Conservation (phyloP, 2,329 filamentous ascomycete species). For the Seiridium unicorne region DNA sequence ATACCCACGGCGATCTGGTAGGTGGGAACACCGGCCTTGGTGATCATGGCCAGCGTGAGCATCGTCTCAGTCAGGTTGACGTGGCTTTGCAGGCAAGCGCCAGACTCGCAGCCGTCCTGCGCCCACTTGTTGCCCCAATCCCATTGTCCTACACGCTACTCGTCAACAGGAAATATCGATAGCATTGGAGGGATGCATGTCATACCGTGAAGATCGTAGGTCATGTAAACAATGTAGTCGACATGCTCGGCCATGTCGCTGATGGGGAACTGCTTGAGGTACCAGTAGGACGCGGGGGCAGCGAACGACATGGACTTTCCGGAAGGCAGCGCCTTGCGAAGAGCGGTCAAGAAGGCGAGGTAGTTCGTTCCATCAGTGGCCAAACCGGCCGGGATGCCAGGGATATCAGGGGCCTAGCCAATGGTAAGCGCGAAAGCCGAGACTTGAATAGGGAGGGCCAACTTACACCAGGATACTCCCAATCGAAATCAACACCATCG, state of each 20-base stretch:
- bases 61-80: conserved; percentile 31
- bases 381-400: conserved; percentile 20
- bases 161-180: no score
- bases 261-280: conserved; percentile 26
- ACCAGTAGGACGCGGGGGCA: conserved; percentile 25
- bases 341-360: conserved; percentile 22
- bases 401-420: conserved; percentile 24
- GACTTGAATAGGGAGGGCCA: neutral
- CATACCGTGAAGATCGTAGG: conserved; percentile 23
- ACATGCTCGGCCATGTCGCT: conserved; percentile 16
- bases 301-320: conserved; percentile 23
- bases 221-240: conserved; percentile 35
- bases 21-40: conserved; percentile 33
- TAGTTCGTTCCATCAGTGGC: conserved; percentile 25
- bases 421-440: neutral
- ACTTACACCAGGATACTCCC: conserved; percentile 9
- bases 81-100: conserved; percentile 32
- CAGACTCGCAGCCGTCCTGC: conserved; percentile 20
- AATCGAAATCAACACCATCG: conserved; percentile 10
- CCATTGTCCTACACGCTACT: no score
- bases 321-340: conserved; percentile 13
- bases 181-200: no score
- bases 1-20: conserved; percentile 31
- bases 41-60: neutral
- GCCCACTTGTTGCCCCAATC: conserved; percentile 27